Percentiles rank a stretch among this genome's conserved stretches.
Evolutionary conservation across 2,329 filamentous ascomycete species (phyloP).

Genomic region (Moelleriella libera): DNA sequence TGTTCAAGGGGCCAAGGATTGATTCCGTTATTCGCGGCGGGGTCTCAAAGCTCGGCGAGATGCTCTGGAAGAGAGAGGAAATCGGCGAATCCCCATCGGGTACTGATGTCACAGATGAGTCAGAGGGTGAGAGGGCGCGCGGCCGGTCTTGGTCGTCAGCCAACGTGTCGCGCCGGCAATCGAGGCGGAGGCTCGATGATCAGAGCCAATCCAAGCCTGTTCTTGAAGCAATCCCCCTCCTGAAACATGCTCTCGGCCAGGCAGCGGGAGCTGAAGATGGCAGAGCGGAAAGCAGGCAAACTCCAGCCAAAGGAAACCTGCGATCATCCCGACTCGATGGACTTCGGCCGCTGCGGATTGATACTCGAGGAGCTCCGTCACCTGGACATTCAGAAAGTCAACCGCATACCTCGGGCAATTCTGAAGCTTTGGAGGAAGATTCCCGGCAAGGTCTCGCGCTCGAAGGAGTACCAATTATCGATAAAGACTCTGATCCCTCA

Average conservation of each 20-base stretch:
- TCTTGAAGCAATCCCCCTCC: slow-evolving; percentile 37
- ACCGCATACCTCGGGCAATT: slow-evolving; percentile 10
- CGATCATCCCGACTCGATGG: slow-evolving; percentile 31
- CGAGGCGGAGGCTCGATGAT: slow-evolving; percentile 15
- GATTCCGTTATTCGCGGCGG: slow-evolving; percentile 54
- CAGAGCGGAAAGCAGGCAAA: slow-evolving; percentile 3
- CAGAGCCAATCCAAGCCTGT: slow-evolving; percentile 26
- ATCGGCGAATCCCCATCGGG: slow-evolving; percentile 19
- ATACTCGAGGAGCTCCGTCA: slow-evolving; percentile 26
- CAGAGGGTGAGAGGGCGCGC: slow-evolving; percentile 27
- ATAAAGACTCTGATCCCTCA: slow-evolving; percentile 11
- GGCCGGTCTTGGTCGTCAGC: slow-evolving; percentile 23
- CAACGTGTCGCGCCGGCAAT: slow-evolving; percentile 19
- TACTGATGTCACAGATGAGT: slow-evolving; percentile 31
- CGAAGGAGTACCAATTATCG: slow-evolving; percentile 21
- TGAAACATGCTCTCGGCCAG: slow-evolving; percentile 20
- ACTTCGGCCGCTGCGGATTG: slow-evolving; percentile 34
- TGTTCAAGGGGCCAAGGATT: slow-evolving; percentile 61
- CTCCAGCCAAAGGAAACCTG: slow-evolving; percentile 12
- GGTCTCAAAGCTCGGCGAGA: slow-evolving; percentile 41
- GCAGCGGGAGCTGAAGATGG: slow-evolving; percentile 6
- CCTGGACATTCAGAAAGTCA: slow-evolving; percentile 15
- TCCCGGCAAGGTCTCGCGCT: slow-evolving; percentile 16
- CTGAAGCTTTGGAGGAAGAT: slow-evolving; percentile 25
- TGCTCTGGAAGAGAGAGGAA: slow-evolving; percentile 40